Conservation (phyloP, 2,329 filamentous ascomycete genomes). For the Periglandula ipomoeae region DNA sequence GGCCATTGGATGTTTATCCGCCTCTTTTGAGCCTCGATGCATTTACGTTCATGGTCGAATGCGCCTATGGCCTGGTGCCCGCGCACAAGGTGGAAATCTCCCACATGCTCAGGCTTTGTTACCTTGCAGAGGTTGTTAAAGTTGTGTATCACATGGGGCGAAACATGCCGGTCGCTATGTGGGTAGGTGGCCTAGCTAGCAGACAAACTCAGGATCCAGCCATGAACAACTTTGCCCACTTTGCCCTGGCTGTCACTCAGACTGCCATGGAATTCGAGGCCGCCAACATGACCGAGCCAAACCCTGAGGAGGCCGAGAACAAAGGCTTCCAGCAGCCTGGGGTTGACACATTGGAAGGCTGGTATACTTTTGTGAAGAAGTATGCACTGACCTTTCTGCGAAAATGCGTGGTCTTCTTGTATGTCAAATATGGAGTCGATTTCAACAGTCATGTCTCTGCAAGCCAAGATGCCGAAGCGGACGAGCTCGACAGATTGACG, state of each 20-base stretch:
- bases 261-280: constrained; percentile 32
- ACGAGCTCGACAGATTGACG: constrained; percentile 76
- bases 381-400: constrained; percentile 88
- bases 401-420: constrained; percentile 73
- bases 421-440: constrained; percentile 82
- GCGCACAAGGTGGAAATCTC: constrained; percentile 64
- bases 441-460: constrained; percentile 63
- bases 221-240: constrained; percentile 46
- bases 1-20: constrained; percentile 36
- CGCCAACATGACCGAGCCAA: constrained; percentile 17
- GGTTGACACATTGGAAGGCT: constrained; percentile 42
- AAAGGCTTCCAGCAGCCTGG: constrained; percentile 45
- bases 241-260: constrained; percentile 40
- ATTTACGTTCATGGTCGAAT: constrained; percentile 76
- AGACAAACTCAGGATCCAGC: constrained; percentile 34
- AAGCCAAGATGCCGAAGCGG: constrained; percentile 54
- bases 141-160: constrained; percentile 53
- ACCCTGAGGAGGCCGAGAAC: constrained; percentile 26
- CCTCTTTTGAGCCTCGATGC: constrained; percentile 61
- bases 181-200: constrained; percentile 36
- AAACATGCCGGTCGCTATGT: constrained; percentile 42
- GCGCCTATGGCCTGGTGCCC: constrained; percentile 59
- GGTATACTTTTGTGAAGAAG: constrained; percentile 57
- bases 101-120: constrained; percentile 77
- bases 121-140: constrained; percentile 84